Percentiles rank a stretch among this genome's conserved stretches.
Evolutionary conservation across 768 basidiomycete genomes (phyloP).

Genomic region (Hygrophorus pudorinus): DNA sequence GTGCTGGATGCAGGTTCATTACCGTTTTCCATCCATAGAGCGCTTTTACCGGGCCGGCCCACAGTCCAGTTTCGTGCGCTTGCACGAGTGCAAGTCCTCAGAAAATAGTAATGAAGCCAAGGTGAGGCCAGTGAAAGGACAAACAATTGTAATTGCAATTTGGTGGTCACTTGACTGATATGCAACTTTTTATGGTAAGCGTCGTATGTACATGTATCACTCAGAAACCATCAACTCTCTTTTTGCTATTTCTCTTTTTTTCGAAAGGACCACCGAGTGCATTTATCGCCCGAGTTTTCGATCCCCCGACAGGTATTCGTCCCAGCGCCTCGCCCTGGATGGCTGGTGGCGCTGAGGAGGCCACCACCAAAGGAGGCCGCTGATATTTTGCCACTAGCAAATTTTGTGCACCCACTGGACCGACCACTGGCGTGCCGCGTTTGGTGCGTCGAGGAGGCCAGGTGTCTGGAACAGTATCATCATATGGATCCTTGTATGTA

Average conservation of each 20-base stretch:
- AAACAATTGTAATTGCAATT: background rate
- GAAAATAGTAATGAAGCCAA: conserved; percentile 13
- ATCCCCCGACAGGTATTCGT: background rate
- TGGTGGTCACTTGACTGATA: background rate
- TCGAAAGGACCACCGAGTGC: no score
- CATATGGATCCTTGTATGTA: conserved; percentile 47
- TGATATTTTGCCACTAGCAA: conserved; percentile 12
- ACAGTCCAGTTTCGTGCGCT: conserved; percentile 64
- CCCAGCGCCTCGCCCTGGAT: background rate
- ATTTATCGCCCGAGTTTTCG: no score
- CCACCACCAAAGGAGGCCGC: conserved; percentile 31
- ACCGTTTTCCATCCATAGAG: conserved; percentile 79
- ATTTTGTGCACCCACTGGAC: conserved; percentile 1
- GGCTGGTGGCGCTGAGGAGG: conserved; percentile 17
- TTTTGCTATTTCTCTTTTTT: conserved; percentile 56
- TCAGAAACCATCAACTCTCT: conserved; percentile 70
- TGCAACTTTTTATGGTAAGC: background rate
- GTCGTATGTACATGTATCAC: background rate
- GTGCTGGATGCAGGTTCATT: conserved; percentile 6
- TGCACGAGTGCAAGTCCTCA: conserved; percentile 36
- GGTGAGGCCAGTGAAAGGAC: background rate
- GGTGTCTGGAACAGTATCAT: conserved; percentile 17
- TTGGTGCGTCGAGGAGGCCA: conserved; percentile 2
- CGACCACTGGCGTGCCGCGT: conserved; percentile 4
- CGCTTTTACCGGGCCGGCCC: conserved; percentile 50